phyloP scores from a whole-genome alignment of 441 rosid genomes.

The Gossypium lobatum region DNA sequence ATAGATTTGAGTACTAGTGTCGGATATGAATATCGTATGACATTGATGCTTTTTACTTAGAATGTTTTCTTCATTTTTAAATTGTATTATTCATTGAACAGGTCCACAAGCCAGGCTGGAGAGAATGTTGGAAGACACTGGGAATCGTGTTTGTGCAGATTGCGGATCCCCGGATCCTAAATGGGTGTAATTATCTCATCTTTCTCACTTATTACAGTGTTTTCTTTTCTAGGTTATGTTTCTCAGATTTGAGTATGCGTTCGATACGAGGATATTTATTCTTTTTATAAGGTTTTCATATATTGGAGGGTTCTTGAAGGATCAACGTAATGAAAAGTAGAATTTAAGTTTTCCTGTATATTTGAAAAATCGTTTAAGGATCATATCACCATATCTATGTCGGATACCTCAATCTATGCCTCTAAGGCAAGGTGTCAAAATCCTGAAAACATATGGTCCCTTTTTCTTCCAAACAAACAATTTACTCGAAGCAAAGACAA shows the following conservation, averaged over 20 bases:
- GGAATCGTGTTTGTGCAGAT: conserved; percentile 82
- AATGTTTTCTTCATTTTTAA: background rate
- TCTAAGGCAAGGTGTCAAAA: background rate
- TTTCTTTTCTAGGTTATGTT: background rate
- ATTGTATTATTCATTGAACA: conserved; percentile 22
- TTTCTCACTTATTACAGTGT: background rate
- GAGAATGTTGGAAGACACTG: conserved; percentile 41
- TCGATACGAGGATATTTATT: background rate
- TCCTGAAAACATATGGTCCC: background rate
- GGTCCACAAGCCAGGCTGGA: conserved; percentile 62
- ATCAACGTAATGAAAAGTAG: background rate
- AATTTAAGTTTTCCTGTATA: background rate
- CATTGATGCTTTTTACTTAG: background rate
- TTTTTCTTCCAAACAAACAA: background rate
- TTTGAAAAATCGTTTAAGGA: background rate
- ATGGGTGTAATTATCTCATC: conserved; percentile 81
- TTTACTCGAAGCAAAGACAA: background rate
- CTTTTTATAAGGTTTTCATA: background rate
- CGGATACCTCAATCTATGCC: background rate
- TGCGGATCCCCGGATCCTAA: conserved; percentile 96
- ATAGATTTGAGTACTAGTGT: background rate
- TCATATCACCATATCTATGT: background rate
- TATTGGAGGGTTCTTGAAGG: background rate
- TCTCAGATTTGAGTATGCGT: background rate
- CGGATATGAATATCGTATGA: background rate